Conservation (phyloP, 345 rosid genomes). For the Linum lewisii region DNA sequence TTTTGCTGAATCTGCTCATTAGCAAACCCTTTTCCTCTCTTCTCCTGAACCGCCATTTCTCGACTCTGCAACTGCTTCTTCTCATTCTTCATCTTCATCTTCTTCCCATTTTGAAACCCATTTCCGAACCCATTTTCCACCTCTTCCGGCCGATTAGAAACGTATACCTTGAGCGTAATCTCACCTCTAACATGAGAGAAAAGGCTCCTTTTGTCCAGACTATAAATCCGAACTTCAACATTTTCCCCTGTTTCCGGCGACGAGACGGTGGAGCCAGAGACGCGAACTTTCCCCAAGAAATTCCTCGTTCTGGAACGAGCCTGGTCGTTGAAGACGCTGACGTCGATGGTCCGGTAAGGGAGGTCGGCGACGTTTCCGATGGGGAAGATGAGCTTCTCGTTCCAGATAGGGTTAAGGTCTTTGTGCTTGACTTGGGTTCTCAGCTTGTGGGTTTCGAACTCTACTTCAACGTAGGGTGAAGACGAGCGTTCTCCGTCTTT, state of each 20-base stretch:
- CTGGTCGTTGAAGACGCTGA: slow-evolving; percentile 51
- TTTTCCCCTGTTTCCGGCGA: slow-evolving; percentile 33
- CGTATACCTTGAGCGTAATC: slow-evolving; percentile 45
- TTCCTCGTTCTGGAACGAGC: slow-evolving; percentile 29
- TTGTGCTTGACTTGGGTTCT: slow-evolving; percentile 46
- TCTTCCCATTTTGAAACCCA: background rate
- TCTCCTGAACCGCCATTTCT: too few relatives aligned
- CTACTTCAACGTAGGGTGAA: slow-evolving; percentile 61
- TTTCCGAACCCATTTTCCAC: slow-evolving; percentile 19
- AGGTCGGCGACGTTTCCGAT: slow-evolving; percentile 38
- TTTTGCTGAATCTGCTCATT: too few relatives aligned
- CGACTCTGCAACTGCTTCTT: background rate
- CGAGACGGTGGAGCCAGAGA: slow-evolving; percentile 34
- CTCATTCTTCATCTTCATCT: too few relatives aligned
- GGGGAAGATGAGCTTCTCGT: slow-evolving; percentile 57
- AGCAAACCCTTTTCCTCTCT: too few relatives aligned
- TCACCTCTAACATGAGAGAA: slow-evolving; percentile 68
- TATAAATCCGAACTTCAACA: slow-evolving; percentile 30
- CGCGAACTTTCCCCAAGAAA: slow-evolving; percentile 58
- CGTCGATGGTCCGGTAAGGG: slow-evolving; percentile 43
- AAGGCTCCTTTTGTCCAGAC: slow-evolving; percentile 57
- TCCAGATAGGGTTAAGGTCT: slow-evolving; percentile 72
- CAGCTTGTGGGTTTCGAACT: slow-evolving; percentile 50
- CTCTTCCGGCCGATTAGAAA: slow-evolving; percentile 18
- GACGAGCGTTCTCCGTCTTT: slow-evolving; percentile 78